Evolutionary conservation across 768 basidiomycete species (phyloP).

Genomic region (Plicaturopsis crispa): DNA sequence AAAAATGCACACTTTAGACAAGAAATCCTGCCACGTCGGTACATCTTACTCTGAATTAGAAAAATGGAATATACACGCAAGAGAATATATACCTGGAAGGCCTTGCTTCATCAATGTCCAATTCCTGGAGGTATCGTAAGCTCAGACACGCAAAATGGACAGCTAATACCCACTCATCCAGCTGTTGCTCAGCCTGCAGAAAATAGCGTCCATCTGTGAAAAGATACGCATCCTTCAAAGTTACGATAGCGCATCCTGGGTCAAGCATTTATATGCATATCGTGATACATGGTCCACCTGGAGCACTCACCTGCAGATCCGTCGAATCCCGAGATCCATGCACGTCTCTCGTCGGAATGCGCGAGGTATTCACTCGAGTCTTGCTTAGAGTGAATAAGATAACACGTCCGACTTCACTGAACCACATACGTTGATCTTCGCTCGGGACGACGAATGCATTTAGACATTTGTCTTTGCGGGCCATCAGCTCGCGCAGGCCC

Average conservation of each 20-base stretch:
- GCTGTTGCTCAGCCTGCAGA: conserved; percentile 84
- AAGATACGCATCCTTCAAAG: conserved; percentile 60
- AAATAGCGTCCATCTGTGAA: conserved; percentile 98
- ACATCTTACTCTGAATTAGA: conserved; percentile 49
- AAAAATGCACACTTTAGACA: conserved; percentile 47
- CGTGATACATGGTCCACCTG: background rate
- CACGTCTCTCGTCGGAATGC: conserved; percentile 74
- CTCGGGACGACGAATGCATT: conserved; percentile 80
- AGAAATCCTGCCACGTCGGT: conserved; percentile 85
- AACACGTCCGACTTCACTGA: too few relatives aligned
- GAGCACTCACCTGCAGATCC: conserved; percentile 78
- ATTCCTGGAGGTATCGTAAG: conserved; percentile 37
- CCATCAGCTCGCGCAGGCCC: conserved; percentile 66
- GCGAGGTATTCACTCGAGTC: conserved; percentile 90
- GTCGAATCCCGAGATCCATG: conserved; percentile 88
- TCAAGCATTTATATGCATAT: background rate
- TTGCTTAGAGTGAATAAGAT: too few relatives aligned
- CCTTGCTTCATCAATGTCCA: conserved; percentile 96
- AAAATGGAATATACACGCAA: conserved; percentile 8
- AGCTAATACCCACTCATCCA: conserved; percentile 53
- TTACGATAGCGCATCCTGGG: conserved; percentile 74
- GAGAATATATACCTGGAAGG: conserved; percentile 47
- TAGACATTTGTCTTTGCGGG: conserved; percentile 40
- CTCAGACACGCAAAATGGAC: background rate
- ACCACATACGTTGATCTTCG: conserved; percentile 81